A percentile compares a stretch with the other conserved stretches of the same genome.
Conservation (phyloP, 2,329 filamentous ascomycete species). For the Colletotrichum sp. region DNA sequence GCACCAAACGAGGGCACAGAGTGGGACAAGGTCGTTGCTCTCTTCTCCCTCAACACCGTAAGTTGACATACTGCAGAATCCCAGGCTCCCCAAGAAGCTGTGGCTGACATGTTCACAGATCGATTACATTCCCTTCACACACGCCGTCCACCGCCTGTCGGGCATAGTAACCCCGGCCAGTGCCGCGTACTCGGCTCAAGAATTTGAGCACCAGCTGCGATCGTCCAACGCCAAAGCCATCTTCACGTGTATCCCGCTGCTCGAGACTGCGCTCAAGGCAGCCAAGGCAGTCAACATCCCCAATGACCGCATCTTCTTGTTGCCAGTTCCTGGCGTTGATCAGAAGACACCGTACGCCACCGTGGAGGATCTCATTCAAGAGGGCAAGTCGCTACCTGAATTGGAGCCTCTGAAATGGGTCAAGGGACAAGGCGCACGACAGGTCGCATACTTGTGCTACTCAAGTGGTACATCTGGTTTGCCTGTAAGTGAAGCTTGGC, state of each 20-base stretch:
- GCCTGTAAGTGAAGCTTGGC: slow-evolving; percentile 55
- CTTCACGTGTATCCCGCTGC: slow-evolving; percentile 71
- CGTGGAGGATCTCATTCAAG: slow-evolving; percentile 67
- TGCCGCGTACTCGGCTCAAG: slow-evolving; percentile 72
- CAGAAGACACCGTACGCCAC: slow-evolving; percentile 63
- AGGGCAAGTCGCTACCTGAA: slow-evolving; percentile 60
- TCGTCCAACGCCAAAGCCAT: slow-evolving; percentile 72
- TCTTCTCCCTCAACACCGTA: slow-evolving; percentile 84
- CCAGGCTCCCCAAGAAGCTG: neutral
- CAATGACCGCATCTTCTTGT: slow-evolving; percentile 67
- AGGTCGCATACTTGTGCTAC: slow-evolving; percentile 80
- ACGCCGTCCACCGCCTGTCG: slow-evolving; percentile 77
- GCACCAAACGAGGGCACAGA: slow-evolving; percentile 72
- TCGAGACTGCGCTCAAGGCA: slow-evolving; percentile 67
- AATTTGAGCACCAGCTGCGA: slow-evolving; percentile 75
- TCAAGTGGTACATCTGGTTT: slow-evolving; percentile 81
- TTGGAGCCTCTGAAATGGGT: slow-evolving; percentile 64
- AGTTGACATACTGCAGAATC: slow-evolving; percentile 25
- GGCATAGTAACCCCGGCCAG: slow-evolving; percentile 78
- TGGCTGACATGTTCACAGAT: slow-evolving; percentile 52
- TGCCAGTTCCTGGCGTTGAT: slow-evolving; percentile 68
- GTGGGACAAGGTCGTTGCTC: slow-evolving; percentile 80
- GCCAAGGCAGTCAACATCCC: slow-evolving; percentile 66
- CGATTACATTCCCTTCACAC: slow-evolving; percentile 75
- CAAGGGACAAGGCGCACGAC: slow-evolving; percentile 69